phyloP scores from a whole-genome alignment of 306 rosid genomes.

The Biancaea sappan region DNA sequence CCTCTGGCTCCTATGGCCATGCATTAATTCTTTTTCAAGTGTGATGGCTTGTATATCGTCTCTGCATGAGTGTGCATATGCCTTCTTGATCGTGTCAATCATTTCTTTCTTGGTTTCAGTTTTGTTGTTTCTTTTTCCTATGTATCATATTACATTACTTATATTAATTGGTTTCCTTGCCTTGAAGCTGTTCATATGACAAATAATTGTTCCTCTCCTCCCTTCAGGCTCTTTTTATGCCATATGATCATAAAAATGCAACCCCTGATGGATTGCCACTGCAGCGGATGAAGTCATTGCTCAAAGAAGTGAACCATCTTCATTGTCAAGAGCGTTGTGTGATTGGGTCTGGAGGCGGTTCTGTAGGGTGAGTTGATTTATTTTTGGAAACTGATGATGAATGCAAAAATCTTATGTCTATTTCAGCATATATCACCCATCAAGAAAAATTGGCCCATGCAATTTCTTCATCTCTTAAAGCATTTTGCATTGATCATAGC shows the following conservation, averaged over 20 bases:
- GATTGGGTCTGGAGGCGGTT: conserved; percentile 94
- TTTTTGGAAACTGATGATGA: conserved; percentile 25
- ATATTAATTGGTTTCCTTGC: conserved; percentile 4
- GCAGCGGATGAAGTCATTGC: conserved; percentile 72
- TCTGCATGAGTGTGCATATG: neutral
- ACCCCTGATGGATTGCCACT: conserved; percentile 72
- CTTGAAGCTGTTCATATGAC: conserved; percentile 4
- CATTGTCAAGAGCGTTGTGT: conserved; percentile 78
- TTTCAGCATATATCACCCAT: conserved; percentile 19
- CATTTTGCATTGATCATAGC: conserved; percentile 9
- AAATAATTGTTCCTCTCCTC: conserved; percentile 1
- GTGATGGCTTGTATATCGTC: neutral
- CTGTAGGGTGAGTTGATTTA: conserved; percentile 78
- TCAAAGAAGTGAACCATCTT: conserved; percentile 70
- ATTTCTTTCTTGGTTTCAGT: neutral
- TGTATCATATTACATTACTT: conserved; percentile 8
- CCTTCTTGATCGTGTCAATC: neutral
- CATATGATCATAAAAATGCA: conserved; percentile 90
- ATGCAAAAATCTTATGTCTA: neutral
- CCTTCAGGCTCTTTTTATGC: conserved; percentile 89
- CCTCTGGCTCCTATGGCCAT: neutral
- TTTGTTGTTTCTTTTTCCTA: neutral
- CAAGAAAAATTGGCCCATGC: conserved; percentile 2
- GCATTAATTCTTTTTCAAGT: neutral
- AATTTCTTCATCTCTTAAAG: neutral